Percentiles rank a stretch among this genome's conserved stretches.
Conservation (phyloP, 352 stramenopile species). For the Phytophthora podocarpi region DNA sequence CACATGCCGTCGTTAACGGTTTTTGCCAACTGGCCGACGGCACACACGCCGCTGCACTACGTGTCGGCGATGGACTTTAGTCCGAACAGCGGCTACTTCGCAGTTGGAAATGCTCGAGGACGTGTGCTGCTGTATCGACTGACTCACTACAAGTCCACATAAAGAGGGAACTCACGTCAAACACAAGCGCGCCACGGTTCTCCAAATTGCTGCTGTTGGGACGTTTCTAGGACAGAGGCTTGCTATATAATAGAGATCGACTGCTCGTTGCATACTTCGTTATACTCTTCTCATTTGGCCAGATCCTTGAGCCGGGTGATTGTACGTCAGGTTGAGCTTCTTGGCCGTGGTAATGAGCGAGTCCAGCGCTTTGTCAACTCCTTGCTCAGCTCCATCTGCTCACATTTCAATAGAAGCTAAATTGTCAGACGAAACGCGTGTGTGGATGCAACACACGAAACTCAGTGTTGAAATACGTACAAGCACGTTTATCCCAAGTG, state of each 20-base stretch:
- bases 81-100: constrained; percentile 93
- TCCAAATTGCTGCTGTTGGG: constrained; percentile 14
- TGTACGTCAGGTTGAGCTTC: constrained; percentile 63
- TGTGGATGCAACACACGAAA: too few relatives aligned
- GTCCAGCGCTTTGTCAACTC: constrained; percentile 57
- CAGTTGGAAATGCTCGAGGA: constrained; percentile 96
- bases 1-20: constrained; percentile 95
- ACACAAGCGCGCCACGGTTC: constrained; percentile 18
- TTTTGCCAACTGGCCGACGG: constrained; percentile 98
- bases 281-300: constrained; percentile 11
- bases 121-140: constrained; percentile 97
- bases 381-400: constrained; percentile 37
- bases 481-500: constrained; percentile 35
- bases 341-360: constrained; percentile 69
- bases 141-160: constrained; percentile 93
- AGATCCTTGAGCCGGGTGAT: constrained; percentile 9
- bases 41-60: constrained; percentile 96
- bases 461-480: constrained; percentile 13
- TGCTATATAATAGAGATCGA: constrained; percentile 52
- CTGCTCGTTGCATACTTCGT: constrained; percentile 30
- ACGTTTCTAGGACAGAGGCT: constrained; percentile 28
- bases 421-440: too few relatives aligned
- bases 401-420: too few relatives aligned
- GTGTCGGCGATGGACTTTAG: constrained; percentile 97
- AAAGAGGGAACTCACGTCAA: constrained; percentile 33